Evolutionary conservation across 352 stramenopile genomes (phyloP), one percentile per base, ranked within the genome.

Genomic region (Pythium folliculosum): DNA sequence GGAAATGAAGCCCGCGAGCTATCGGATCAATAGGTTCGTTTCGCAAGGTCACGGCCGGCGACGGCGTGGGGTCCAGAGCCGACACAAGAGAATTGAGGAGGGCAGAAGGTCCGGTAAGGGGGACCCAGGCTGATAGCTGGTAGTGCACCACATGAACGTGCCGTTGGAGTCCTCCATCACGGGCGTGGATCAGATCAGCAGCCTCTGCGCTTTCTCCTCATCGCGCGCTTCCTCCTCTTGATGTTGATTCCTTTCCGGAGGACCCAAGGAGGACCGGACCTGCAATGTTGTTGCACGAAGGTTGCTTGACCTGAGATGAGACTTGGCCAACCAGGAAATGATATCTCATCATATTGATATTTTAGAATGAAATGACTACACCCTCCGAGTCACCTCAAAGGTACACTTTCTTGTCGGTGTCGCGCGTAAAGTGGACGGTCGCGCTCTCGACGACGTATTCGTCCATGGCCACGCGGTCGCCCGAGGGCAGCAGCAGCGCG

Each of bases 151-250:
- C 60, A 91, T 89, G 65, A 92, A 90, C 35, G 84, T 92, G 60
- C 87, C 80, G 30, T 77, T 79, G 63, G 97, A 90, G 68, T 98
- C 84, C 70, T 98, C 84, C 48, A 98, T 98, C 94, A 99, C 98
- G 38, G 84, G 89, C 65, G 97, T 96, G 97, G 96, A 99, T 90
- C 98, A 97, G 78, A 99, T 99, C 63, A 99, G 82, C 87, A 99
- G 97, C 56, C 87, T 93, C 77, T 98, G 92, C 67, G 96, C 95
- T 76, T 99, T 99, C 88, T 99, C 97, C 73, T 99, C 97, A 76
- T 98, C 98, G 65, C 97, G 92, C 27, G 97, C 97, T 80, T 22
- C n/a, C 50, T 30, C 21, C 21, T 53, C 6, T 9, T 35, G 21
- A 10, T 19, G n/a, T 35, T 53, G n/a, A n/a, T 27, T n/a, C 22